Percentiles rank a stretch among this genome's conserved stretches.
phyloP scores from a whole-genome alignment of 169 alveolate genomes.

The Prorocentrum cordatum region DNA sequence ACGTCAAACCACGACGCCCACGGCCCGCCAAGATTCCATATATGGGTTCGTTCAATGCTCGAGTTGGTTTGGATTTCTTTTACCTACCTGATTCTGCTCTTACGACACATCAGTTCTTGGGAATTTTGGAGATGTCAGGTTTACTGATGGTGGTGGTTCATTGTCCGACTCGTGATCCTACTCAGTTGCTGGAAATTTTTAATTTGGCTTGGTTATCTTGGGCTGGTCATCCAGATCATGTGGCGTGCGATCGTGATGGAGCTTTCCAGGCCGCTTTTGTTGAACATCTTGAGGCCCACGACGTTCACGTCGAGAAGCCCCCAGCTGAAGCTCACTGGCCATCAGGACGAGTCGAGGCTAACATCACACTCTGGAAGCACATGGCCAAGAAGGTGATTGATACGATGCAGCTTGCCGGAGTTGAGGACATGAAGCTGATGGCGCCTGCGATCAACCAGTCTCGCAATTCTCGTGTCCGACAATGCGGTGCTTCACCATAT shows the following conservation, averaged over 20 bases:
- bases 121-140: not conserved
- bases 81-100: not conserved
- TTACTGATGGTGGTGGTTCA: not conserved
- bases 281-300: not conserved
- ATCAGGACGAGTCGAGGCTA: not conserved
- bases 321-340: conserved; percentile 24
- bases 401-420: not conserved
- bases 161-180: not conserved
- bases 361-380: not conserved
- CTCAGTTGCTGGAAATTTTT: not conserved
- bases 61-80: not conserved
- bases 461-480: not conserved
- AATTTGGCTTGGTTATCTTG: not conserved
- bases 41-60: not conserved
- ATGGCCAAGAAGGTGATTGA: not conserved
- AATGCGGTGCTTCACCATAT: not conserved
- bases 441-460: not conserved
- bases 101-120: not conserved
- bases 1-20: not conserved
- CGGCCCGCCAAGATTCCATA: not conserved
- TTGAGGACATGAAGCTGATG: not conserved
- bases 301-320: not conserved
- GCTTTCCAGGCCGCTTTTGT: not conserved
- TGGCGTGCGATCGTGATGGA: not conserved
- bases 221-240: not conserved